A percentile compares a stretch with the other conserved stretches of the same genome.
These are phyloP conservation scores for Fraxinus sp. DNA, from an alignment of 305 asterid species.

Conservation along the genomic window DNA sequence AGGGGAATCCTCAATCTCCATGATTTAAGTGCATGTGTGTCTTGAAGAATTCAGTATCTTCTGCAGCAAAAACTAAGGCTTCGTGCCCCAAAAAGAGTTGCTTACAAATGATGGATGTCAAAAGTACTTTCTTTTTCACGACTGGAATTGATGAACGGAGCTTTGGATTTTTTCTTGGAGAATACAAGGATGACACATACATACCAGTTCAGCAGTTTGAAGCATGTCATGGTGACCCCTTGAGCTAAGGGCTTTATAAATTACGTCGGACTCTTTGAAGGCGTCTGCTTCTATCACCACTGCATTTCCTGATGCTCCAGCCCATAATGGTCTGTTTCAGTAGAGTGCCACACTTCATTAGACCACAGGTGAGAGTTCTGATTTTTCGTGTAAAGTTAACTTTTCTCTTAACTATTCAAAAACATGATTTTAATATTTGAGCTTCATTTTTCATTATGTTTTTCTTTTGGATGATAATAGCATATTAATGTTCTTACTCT, in stretches of 20 bases:
- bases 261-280: conserved; percentile 88
- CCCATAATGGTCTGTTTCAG: conserved; percentile 82
- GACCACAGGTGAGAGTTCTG: not conserved
- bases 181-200: not conserved
- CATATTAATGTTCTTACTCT: conserved; percentile 55
- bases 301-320: conserved; percentile 82
- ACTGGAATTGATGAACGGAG: not conserved
- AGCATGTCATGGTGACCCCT: conserved; percentile 95
- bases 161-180: not conserved
- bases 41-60: not conserved
- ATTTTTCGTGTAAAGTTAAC: not conserved
- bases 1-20: not conserved
- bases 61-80: not conserved
- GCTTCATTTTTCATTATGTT: not conserved
- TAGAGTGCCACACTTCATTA: not conserved
- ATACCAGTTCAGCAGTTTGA: conserved; percentile 88
- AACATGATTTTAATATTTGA: not conserved
- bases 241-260: conserved; percentile 90
- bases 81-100: not conserved
- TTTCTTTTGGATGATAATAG: conserved; percentile 7
- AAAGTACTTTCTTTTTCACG: not conserved
- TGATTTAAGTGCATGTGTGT: not conserved
- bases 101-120: not conserved
- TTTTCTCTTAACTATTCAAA: not conserved
- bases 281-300: conserved; percentile 96